Base-by-base conservation (phyloP, 495 filamentous ascomycete species). In the Cryomyces minteri region DNA sequence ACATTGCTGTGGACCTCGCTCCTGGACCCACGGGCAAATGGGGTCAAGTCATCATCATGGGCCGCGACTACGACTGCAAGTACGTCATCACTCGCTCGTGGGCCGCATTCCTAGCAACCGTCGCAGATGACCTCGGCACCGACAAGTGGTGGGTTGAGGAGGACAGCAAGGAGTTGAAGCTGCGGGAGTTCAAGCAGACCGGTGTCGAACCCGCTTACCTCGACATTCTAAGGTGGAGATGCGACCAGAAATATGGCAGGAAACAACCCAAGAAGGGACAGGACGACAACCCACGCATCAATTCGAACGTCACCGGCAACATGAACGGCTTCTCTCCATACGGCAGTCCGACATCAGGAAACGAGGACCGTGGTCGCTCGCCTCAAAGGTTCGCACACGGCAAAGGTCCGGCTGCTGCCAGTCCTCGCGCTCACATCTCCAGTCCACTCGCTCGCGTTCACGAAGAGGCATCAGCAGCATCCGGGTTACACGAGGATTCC, bases 31-130 rank as follows among this genome's bases (percentile, higher is more conserved):
- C 74, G 11, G 90, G 90, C 18, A 77, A 74, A 62, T 99, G 90
- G 88, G 90, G 90, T 40, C 90, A 99, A 56, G 73, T 99, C 41
- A 94, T 99, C 53, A 73, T 99, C 39, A 94, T 94, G 50, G 90
- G 90, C 36, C 82, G 90, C 28, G 90, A 99, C 63, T 99, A 94
- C 61, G 90, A 99, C 61, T 92, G 83, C 63, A 99, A 96, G 64
- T 96, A 90, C 55, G 88, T 99, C 28, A 71, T 99, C 46, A 80
- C 90, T 31, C 79, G 82, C 39, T 96, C 90, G 4, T 99, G 90
- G 90, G 76, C 80, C 12, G 70, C 79, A 7, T 88, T 99, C 54
- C 62, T 99, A 9, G 87, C 85, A 9, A 74, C 75, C 30, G 72
- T 95, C 11, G 85, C 90, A 14, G 92, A 96, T 53, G 90, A 99